Evolutionary conservation across 805 yeast species (phyloP).

Genomic region (Priceomyces medius): DNA sequence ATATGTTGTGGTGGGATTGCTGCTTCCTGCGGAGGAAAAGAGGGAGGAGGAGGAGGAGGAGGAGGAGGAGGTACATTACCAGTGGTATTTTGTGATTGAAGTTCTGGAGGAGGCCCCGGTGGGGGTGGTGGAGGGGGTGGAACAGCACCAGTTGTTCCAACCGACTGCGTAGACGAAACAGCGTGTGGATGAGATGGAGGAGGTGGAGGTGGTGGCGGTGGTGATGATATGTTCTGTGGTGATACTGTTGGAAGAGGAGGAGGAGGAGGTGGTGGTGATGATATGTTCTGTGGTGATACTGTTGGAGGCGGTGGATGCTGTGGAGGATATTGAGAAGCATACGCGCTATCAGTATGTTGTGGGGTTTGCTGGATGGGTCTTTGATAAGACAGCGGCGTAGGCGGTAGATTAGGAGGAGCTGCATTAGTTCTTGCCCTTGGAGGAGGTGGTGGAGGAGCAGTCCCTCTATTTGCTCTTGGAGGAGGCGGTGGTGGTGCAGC

Average conservation of each 20-base stretch:
- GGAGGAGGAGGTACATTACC: constrained; percentile 38
- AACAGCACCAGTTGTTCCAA: not conserved
- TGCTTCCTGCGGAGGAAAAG: constrained; percentile 13
- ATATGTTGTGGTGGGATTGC: constrained; percentile 16
- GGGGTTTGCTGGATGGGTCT: constrained; percentile 17
- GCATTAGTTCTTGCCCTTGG: constrained; percentile 18
- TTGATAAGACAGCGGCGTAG: constrained; percentile 11
- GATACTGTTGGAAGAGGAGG: not conserved
- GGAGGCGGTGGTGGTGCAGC: constrained; percentile 34
- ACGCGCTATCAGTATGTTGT: not conserved
- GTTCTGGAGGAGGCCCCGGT: constrained; percentile 8
- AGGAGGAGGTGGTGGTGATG: constrained; percentile 10
- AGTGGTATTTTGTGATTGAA: constrained; percentile 21
- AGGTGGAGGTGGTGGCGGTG: constrained; percentile 22
- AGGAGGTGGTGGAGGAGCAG: constrained; percentile 27
- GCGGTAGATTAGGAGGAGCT: constrained; percentile 14
- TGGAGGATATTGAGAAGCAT: constrained; percentile 14
- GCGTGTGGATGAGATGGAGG: constrained; percentile 18
- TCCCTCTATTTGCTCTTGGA: constrained; percentile 20
- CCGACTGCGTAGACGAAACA: constrained; percentile 18
- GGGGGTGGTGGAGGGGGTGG: constrained; percentile 24
- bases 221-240: not conserved
- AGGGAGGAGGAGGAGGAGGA: constrained; percentile 32
- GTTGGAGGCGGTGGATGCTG: constrained; percentile 1
- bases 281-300: not conserved